Percentiles rank a stretch among this genome's conserved stretches.
phyloP scores from a whole-genome alignment of 1,284 basidiomycete genomes.

The Sutorius eximius region DNA sequence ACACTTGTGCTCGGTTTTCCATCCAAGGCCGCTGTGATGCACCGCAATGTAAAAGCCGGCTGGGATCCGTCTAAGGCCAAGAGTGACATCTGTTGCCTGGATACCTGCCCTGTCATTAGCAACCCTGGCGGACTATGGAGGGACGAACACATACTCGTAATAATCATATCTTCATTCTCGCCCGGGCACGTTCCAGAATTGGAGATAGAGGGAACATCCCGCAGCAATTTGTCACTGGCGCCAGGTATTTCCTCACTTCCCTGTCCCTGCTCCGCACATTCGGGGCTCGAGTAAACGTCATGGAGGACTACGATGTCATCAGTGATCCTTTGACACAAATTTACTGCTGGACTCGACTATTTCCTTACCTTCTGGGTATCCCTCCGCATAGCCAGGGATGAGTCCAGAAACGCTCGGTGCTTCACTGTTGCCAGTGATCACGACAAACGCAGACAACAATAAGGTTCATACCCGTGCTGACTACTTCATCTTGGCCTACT shows the following conservation, averaged over 20 bases:
- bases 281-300: too few relatives aligned
- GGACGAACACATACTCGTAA: not conserved
- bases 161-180: not conserved
- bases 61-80: not conserved
- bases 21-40: not conserved
- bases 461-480: too few relatives aligned
- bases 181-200: not conserved
- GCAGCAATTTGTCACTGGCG: not conserved
- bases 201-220: not conserved
- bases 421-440: too few relatives aligned
- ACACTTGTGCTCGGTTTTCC: not conserved
- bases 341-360: too few relatives aligned
- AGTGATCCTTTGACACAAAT: too few relatives aligned
- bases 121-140: not conserved
- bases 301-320: too few relatives aligned
- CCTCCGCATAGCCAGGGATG: too few relatives aligned
- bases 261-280: too few relatives aligned
- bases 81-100: not conserved
- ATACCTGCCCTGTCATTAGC: not conserved
- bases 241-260: not conserved
- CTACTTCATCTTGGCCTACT: too few relatives aligned
- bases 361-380: too few relatives aligned
- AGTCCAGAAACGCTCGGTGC: too few relatives aligned
- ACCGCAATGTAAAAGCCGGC: not conserved
- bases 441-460: too few relatives aligned